Evolutionary conservation across 192 early-diverging fungal genomes (phyloP).

Genomic region (Haplosporangium gracile): DNA sequence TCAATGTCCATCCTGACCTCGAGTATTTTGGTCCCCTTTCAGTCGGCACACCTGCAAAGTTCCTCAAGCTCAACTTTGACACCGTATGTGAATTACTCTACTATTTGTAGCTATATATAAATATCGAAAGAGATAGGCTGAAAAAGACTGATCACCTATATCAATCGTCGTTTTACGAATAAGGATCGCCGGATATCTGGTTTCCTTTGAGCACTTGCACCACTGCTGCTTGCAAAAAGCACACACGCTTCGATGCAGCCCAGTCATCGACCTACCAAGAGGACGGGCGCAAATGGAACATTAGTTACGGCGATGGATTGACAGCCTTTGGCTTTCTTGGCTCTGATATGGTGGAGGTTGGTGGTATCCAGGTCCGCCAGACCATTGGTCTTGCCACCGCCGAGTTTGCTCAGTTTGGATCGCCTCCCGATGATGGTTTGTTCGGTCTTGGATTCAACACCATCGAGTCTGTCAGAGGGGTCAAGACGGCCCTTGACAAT

Average conservation of each 20-base stretch:
- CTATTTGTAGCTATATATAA: neutral
- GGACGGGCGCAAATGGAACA: slow-evolving; percentile 65
- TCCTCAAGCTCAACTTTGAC: slow-evolving; percentile 42
- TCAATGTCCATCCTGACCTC: slow-evolving; percentile 53
- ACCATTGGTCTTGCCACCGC: slow-evolving; percentile 67
- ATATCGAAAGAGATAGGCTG: too few relatives aligned
- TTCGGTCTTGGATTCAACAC: slow-evolving; percentile 71
- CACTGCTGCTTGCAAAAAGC: slow-evolving; percentile 45
- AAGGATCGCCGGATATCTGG: slow-evolving; percentile 66
- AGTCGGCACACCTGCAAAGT: slow-evolving; percentile 71
- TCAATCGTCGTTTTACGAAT: neutral
- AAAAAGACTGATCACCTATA: neutral
- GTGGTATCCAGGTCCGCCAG: slow-evolving; percentile 67
- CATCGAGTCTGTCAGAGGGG: slow-evolving; percentile 31
- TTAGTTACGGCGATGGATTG: slow-evolving; percentile 72
- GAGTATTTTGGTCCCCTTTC: slow-evolving; percentile 72
- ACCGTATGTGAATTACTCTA: slow-evolving; percentile 15
- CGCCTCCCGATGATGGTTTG: slow-evolving; percentile 68
- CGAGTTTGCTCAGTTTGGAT: slow-evolving; percentile 62
- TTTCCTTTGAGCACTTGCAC: slow-evolving; percentile 59
- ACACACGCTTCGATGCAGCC: slow-evolving; percentile 58
- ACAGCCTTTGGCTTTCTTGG: slow-evolving; percentile 39
- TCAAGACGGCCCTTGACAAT: slow-evolving; percentile 63
- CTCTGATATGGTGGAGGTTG: slow-evolving; percentile 67
- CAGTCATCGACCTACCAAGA: slow-evolving; percentile 62